phyloP scores from a whole-genome alignment of 2,329 filamentous ascomycete species.

The Claviceps pazoutovae region DNA sequence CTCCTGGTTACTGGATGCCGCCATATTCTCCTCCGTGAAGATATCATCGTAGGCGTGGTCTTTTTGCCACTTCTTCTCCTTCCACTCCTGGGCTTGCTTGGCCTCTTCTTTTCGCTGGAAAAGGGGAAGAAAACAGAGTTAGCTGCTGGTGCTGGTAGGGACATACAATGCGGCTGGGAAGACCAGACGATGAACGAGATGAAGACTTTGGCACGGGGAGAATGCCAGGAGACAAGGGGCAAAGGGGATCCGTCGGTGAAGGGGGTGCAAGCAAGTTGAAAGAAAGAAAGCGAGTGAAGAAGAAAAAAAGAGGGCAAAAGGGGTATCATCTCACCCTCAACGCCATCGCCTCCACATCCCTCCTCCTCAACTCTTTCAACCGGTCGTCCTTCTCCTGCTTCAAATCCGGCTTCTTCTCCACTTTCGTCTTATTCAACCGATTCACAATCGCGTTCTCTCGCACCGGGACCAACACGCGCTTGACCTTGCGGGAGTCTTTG shows the following conservation, averaged over 20 bases:
- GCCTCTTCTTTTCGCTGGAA: conserved; percentile 65
- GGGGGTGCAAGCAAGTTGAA: neutral
- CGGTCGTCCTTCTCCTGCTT: conserved; percentile 68
- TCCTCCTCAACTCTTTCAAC: conserved; percentile 55
- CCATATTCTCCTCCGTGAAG: conserved; percentile 71
- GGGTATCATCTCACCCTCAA: conserved; percentile 37
- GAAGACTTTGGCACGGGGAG: no score
- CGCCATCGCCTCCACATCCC: conserved; percentile 49
- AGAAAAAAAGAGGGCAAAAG: neutral
- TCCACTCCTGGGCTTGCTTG: conserved; percentile 59
- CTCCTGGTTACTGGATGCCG: conserved; percentile 71
- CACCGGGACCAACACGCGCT: conserved; percentile 62
- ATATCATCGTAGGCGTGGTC: conserved; percentile 96
- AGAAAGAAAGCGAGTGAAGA: neutral
- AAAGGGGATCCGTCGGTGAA: neutral
- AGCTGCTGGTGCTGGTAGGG: neutral
- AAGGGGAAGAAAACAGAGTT: neutral
- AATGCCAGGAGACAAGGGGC: neutral
- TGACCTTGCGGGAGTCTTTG: conserved; percentile 77
- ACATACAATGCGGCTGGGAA: neutral
- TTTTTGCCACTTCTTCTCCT: conserved; percentile 85
- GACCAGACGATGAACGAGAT: neutral
- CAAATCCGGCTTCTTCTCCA: conserved; percentile 77
- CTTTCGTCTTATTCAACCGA: conserved; percentile 91
- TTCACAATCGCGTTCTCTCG: conserved; percentile 89